A percentile compares a stretch with the other conserved stretches of the same genome.
phyloP scores from a whole-genome alignment of 176 grass and related monocot species.

The barley (Hordeum vulgare) region DNA sequence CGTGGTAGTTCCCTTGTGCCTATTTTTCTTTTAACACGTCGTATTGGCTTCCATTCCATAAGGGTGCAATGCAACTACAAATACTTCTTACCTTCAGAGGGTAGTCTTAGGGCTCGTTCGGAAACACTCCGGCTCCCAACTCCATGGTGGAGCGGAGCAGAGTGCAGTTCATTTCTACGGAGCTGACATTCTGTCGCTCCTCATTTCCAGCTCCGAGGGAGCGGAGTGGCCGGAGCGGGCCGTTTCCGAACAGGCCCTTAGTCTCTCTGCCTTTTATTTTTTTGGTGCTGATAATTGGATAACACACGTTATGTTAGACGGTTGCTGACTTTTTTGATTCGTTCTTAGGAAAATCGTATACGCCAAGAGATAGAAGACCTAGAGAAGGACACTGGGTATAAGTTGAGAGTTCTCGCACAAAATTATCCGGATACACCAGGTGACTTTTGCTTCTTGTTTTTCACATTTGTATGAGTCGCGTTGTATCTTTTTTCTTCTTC shows the following conservation, averaged over 20 bases:
- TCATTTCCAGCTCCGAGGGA: too few species aligned
- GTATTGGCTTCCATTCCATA: background rate
- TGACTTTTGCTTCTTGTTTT: constrained; percentile 10
- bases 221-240: too few species aligned
- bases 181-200: too few species aligned
- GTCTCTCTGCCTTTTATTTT: background rate
- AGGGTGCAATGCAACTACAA: background rate
- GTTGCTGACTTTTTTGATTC: background rate
- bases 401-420: constrained; percentile 90
- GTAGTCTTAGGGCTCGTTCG: too few species aligned
- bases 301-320: background rate
- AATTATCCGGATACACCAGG: constrained; percentile 95
- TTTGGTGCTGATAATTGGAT: background rate
- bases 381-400: constrained; percentile 91
- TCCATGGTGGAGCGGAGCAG: too few species aligned
- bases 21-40: background rate
- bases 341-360: constrained; percentile 63
- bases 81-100: constrained; percentile 1
- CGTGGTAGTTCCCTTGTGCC: background rate
- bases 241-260: too few species aligned
- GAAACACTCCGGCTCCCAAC: too few species aligned
- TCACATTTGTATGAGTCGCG: background rate
- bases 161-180: too few species aligned
- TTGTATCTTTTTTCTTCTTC: background rate
- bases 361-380: constrained; percentile 74